Conservation (phyloP, 495 filamentous ascomycete species). For the Xylaria nigripes region DNA sequence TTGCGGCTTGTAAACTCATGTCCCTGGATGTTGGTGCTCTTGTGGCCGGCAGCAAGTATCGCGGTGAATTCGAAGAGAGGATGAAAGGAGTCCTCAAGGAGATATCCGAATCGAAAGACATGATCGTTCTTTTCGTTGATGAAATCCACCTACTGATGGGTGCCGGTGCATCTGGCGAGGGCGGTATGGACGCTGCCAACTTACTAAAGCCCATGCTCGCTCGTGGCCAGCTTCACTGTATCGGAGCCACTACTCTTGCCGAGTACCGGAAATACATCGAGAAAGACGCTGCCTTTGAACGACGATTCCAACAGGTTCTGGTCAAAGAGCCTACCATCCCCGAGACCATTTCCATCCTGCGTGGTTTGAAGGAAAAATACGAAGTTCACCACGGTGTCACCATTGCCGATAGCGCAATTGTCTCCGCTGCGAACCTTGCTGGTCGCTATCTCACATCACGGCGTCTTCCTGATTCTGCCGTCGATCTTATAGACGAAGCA, state of each 20-base stretch:
- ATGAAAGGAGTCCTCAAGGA: slow-evolving; percentile 99
- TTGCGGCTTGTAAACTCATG: slow-evolving; percentile 88
- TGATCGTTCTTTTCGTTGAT: slow-evolving; percentile 94
- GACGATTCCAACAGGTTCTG: slow-evolving; percentile 94
- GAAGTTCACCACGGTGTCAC: slow-evolving; percentile 97
- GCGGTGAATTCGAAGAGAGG: slow-evolving; percentile 95
- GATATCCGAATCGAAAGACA: slow-evolving; percentile 91
- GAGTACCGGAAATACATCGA: slow-evolving; percentile 99
- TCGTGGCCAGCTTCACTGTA: slow-evolving; percentile 92
- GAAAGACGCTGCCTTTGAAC: slow-evolving; percentile 95
- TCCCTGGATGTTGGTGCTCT: slow-evolving; percentile 91
- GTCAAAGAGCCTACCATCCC: slow-evolving; percentile 84
- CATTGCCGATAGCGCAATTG: slow-evolving; percentile 87
- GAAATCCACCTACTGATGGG: slow-evolving; percentile 99
- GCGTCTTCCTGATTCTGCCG: slow-evolving; percentile 89
- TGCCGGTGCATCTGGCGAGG: slow-evolving; percentile 84
- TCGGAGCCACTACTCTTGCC: slow-evolving; percentile 86
- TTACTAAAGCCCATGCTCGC: slow-evolving; percentile 93
- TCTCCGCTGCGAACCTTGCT: slow-evolving; percentile 80
- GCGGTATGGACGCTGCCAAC: slow-evolving; percentile 98
- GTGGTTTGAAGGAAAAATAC: slow-evolving; percentile 94
- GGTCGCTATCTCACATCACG: slow-evolving; percentile 84
- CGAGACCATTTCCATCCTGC: slow-evolving; percentile 93
- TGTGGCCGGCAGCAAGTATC: slow-evolving; percentile 94
- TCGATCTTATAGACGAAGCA: slow-evolving; percentile 93